Evolutionary conservation across 345 rosid species (phyloP).

Genomic region (Limnanthes douglasii): DNA sequence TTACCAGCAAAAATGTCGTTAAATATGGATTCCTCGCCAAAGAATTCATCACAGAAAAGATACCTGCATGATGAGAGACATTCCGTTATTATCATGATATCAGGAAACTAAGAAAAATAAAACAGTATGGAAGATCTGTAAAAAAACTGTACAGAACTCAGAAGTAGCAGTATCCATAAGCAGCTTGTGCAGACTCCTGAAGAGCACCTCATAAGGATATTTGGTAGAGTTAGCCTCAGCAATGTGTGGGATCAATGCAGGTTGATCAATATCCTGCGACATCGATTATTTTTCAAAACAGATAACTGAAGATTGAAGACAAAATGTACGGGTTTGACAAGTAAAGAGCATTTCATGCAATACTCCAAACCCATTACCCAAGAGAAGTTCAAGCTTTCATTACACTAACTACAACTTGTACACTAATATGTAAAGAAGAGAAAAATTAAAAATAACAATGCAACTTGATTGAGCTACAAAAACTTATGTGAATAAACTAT

Average conservation of each 20-base stretch:
- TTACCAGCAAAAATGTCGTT: conserved; percentile 83
- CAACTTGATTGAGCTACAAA: too few relatives aligned
- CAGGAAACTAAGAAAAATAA: background rate
- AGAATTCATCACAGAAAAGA: conserved; percentile 91
- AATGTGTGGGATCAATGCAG: conserved; percentile 96
- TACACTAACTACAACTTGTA: too few relatives aligned
- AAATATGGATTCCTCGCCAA: conserved; percentile 87
- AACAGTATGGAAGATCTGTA: conserved; percentile 9
- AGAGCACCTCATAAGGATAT: conserved; percentile 96
- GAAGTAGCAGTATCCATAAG: conserved; percentile 99
- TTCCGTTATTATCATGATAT: background rate
- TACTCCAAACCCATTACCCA: too few relatives aligned
- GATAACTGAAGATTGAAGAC: too few relatives aligned
- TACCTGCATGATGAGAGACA: conserved; percentile 36
- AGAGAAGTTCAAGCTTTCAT: too few relatives aligned
- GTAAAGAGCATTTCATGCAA: too few relatives aligned
- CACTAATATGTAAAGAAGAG: too few relatives aligned
- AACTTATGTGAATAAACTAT: too few relatives aligned
- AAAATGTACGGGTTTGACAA: too few relatives aligned
- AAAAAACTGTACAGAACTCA: conserved; percentile 47
- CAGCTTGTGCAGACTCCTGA: conserved; percentile 89
- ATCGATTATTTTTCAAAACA: too few relatives aligned
- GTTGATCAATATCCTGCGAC: conserved; percentile 89
- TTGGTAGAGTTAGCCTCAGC: conserved; percentile 92
- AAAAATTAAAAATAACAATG: too few relatives aligned